A percentile compares a stretch with the other conserved stretches of the same genome.
phyloP scores from a whole-genome alignment of 352 stramenopile genomes.

The Paralagenidium karlingii region DNA sequence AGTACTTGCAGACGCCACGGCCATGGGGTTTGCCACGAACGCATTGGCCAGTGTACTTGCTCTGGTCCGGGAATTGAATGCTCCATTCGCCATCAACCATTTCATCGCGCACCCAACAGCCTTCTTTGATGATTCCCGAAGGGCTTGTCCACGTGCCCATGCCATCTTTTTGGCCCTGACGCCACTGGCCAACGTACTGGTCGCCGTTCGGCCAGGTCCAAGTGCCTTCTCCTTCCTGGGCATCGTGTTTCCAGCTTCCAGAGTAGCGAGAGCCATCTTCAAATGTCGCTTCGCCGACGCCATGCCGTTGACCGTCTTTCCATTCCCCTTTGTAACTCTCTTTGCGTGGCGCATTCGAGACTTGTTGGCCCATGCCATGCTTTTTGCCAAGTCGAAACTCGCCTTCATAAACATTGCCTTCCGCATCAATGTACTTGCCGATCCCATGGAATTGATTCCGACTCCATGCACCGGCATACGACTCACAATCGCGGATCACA shows the following conservation, averaged over 20 bases:
- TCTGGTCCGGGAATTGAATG: slow-evolving; percentile 60
- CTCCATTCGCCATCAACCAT: slow-evolving; percentile 59
- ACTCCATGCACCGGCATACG: slow-evolving; percentile 60
- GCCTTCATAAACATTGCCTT: slow-evolving; percentile 71
- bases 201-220: slow-evolving; percentile 38
- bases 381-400: slow-evolving; percentile 68
- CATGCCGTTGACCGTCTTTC: slow-evolving; percentile 31
- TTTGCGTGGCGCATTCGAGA: slow-evolving; percentile 3
- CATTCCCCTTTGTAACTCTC: slow-evolving; percentile 58
- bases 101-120: slow-evolving; percentile 36
- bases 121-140: slow-evolving; percentile 57
- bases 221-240: slow-evolving; percentile 48
- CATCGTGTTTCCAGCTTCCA: slow-evolving; percentile 34
- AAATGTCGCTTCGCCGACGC: slow-evolving; percentile 42
- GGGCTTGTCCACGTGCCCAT: no score
- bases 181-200: slow-evolving; percentile 62
- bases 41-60: slow-evolving; percentile 61
- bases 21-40: slow-evolving; percentile 52
- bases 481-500: slow-evolving; percentile 60
- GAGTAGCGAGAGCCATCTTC: slow-evolving; percentile 42
- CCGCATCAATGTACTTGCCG: slow-evolving; percentile 70
- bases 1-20: slow-evolving; percentile 82
- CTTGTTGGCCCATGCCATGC: slow-evolving; percentile 54
- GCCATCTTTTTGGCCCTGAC: slow-evolving; percentile 31
- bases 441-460: slow-evolving; percentile 63